These are phyloP conservation scores for Mycena vitilis DNA, from an alignment of 768 basidiomycete species.

Conservation along the genomic window DNA sequence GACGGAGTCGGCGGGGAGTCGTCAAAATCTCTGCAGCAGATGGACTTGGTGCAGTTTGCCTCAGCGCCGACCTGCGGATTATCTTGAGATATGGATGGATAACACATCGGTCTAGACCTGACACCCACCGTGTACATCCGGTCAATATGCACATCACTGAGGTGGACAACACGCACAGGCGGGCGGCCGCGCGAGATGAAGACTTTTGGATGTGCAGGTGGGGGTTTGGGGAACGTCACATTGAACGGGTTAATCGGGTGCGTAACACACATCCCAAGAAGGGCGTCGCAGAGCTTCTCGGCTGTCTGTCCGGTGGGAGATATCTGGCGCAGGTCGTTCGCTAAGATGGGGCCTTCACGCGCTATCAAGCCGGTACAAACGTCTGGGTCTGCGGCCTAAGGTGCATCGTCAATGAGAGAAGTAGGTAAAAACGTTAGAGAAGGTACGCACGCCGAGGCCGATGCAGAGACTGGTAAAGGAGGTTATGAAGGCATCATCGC, in stretches of 20 bases:
- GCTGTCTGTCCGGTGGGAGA: conserved; percentile 47
- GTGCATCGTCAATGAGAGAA: neutral
- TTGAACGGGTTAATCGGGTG: conserved; percentile 41
- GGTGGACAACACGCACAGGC: conserved; percentile 50
- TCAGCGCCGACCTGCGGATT: conserved; percentile 46
- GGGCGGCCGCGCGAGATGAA: conserved; percentile 34
- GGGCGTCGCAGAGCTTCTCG: conserved; percentile 49
- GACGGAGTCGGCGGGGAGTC: conserved; percentile 37
- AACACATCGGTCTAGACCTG: too few species aligned
- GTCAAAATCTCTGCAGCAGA: conserved; percentile 51
- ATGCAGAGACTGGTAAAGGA: conserved; percentile 27
- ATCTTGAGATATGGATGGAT: too few species aligned
- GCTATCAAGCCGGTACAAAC: conserved; percentile 52
- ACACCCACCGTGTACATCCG: conserved; percentile 46
- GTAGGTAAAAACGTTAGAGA: neutral
- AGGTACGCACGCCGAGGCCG: conserved; percentile 19
- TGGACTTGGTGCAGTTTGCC: conserved; percentile 51
- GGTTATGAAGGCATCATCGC: conserved; percentile 22
- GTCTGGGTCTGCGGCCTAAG: conserved; percentile 37
- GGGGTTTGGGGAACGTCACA: conserved; percentile 43
- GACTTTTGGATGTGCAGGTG: conserved; percentile 34
- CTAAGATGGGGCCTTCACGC: conserved; percentile 51
- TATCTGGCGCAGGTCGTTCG: conserved; percentile 51
- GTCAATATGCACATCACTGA: conserved; percentile 56
- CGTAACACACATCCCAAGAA: conserved; percentile 50